Conservation (phyloP, 1,139 yeast species). For the Kurtzmaniella quercitrusa region DNA sequence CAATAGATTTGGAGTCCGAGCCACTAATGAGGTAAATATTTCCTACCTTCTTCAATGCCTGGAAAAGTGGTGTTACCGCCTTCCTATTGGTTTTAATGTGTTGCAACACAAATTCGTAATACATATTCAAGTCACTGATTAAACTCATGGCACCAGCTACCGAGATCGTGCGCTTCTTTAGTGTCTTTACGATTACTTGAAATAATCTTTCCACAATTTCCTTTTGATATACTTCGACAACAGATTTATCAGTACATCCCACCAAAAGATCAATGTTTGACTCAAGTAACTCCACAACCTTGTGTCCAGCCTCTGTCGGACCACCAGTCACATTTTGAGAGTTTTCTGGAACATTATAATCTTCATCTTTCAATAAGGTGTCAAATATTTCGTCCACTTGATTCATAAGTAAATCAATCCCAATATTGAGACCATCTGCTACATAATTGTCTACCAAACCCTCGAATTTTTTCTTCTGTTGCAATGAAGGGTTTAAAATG, state of each 20-base stretch:
- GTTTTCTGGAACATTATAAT: constrained; percentile 30
- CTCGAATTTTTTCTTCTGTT: constrained; percentile 77
- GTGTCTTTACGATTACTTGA: constrained; percentile 66
- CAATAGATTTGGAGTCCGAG: constrained; percentile 77
- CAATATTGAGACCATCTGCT: constrained; percentile 87
- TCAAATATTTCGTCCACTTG: constrained; percentile 53
- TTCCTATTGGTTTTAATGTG: constrained; percentile 59
- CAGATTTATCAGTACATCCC: constrained; percentile 83
- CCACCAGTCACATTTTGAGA: constrained; percentile 28
- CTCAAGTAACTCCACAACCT: constrained; percentile 57
- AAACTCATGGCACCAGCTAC: constrained; percentile 79
- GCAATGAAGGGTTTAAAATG: constrained; percentile 74
- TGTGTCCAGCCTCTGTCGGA: constrained; percentile 68
- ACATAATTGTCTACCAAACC: constrained; percentile 79
- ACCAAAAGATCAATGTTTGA: constrained; percentile 73
- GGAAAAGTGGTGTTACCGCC: constrained; percentile 70
- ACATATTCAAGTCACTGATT: constrained; percentile 69
- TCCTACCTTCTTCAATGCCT: constrained; percentile 79
- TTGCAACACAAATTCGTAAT: constrained; percentile 63
- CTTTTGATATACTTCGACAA: constrained; percentile 89
- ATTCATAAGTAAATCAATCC: constrained; percentile 80
- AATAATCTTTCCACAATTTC: constrained; percentile 90
- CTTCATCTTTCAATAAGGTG: constrained; percentile 22
- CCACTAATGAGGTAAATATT: constrained; percentile 76
- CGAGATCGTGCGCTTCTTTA: constrained; percentile 66